These are phyloP conservation scores for Plasmodium vivax DNA, from an alignment of 169 alveolate genomes.

Conservation along the genomic window DNA sequence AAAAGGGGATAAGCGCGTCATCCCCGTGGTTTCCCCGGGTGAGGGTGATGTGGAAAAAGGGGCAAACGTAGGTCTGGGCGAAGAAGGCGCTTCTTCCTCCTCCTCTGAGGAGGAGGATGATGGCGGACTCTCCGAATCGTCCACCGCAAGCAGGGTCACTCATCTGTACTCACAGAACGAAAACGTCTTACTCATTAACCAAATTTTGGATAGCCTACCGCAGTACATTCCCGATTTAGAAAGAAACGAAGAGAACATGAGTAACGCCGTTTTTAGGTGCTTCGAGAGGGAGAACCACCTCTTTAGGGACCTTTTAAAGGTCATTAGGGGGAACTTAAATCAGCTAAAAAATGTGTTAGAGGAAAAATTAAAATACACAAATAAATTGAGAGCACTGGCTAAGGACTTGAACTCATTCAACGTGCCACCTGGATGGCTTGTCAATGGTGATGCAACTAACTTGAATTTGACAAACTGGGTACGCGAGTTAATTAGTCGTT, in stretches of 20 bases:
- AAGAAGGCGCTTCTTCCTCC: no score
- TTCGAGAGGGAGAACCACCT: constrained; percentile 90
- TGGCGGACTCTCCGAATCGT: constrained; percentile 16
- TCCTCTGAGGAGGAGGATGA: background rate
- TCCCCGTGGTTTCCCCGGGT: background rate
- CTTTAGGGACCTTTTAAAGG: constrained; percentile 26
- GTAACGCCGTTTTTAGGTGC: constrained; percentile 94
- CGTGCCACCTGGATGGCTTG: constrained; percentile 72
- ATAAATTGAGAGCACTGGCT: constrained; percentile 68
- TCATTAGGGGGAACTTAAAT: constrained; percentile 50
- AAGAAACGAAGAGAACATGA: constrained; percentile 87
- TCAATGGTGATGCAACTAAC: constrained; percentile 54
- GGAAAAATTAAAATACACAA: constrained; percentile 72
- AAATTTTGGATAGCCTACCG: constrained; percentile 87
- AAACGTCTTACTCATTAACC: constrained; percentile 69
- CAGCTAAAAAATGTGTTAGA: constrained; percentile 65
- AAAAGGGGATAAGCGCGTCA: background rate
- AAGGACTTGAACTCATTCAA: constrained; percentile 64
- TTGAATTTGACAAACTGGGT: constrained; percentile 63
- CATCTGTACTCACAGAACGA: constrained; percentile 79
- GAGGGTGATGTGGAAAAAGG: background rate
- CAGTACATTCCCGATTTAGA: constrained; percentile 78
- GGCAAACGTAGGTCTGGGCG: background rate
- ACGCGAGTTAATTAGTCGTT: constrained; percentile 42
- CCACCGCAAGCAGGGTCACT: constrained; percentile 5